Percentiles rank a stretch among this genome's conserved stretches.
These are phyloP conservation scores for Populus alba DNA, from an alignment of 345 rosid genomes.

Conservation along the genomic window DNA sequence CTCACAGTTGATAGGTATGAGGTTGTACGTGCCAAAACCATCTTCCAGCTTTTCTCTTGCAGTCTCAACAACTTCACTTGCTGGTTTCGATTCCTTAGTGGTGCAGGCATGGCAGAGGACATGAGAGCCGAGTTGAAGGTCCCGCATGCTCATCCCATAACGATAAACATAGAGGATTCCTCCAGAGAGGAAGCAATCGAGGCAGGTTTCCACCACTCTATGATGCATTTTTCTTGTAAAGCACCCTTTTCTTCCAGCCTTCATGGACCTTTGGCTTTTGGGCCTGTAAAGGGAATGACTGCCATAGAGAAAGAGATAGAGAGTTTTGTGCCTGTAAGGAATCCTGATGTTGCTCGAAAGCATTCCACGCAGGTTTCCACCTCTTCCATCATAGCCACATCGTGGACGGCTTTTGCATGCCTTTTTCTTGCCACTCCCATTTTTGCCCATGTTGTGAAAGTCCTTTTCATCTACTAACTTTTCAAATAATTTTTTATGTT, in stretches of 20 bases:
- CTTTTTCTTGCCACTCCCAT: no score
- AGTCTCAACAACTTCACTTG: not conserved
- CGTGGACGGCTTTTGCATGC: no score
- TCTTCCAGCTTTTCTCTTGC: not conserved
- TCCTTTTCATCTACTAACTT: no score
- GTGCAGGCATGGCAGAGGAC: not conserved
- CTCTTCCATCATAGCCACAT: not conserved
- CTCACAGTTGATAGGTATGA: not conserved
- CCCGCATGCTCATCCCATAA: not conserved
- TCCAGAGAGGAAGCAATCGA: slow-evolving; percentile 7
- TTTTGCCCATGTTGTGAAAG: no score
- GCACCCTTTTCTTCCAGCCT: not conserved
- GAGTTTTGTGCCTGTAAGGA: not conserved
- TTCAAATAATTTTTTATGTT: no score
- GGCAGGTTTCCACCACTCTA: slow-evolving; percentile 8
- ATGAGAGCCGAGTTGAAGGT: not conserved
- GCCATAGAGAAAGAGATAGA: slow-evolving; percentile 2
- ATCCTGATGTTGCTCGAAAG: no score
- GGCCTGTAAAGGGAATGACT: not conserved
- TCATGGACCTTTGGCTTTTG: not conserved
- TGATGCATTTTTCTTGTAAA: not conserved
- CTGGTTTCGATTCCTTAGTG: not conserved
- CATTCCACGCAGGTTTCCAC: slow-evolving; percentile 3
- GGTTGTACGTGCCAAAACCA: slow-evolving; percentile 1
- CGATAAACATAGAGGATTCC: not conserved